Percentiles rank a stretch among this genome's conserved stretches.
These are phyloP conservation scores for Hyphopichia fennica DNA, from an alignment of 1,139 yeast genomes.

Conservation along the genomic window DNA sequence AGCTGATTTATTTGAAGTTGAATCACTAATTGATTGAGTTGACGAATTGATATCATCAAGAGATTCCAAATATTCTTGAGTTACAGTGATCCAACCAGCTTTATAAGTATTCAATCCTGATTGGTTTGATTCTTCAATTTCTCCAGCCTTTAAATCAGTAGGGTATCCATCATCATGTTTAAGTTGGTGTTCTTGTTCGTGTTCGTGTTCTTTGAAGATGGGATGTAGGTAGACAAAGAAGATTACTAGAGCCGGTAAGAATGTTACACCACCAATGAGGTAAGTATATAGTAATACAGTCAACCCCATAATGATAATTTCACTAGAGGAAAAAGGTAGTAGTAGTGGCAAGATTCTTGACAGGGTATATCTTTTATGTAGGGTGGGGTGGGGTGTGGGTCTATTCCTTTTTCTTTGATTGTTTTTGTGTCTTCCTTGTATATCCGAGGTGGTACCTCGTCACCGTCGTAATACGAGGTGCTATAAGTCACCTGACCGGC, in stretches of 20 bases:
- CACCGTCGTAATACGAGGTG: too few species aligned
- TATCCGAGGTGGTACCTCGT: too few species aligned
- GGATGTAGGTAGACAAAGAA: conserved; percentile 39
- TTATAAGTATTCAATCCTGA: conserved; percentile 66
- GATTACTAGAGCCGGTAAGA: conserved; percentile 57
- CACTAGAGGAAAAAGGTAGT: not conserved
- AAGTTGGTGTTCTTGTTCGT: conserved; percentile 7
- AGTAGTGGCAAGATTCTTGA: not conserved
- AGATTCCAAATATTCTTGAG: conserved; percentile 67
- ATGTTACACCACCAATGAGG: conserved; percentile 76
- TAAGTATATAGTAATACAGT: conserved; percentile 35
- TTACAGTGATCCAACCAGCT: conserved; percentile 82
- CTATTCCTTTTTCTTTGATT: too few species aligned
- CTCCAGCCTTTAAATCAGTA: conserved; percentile 56
- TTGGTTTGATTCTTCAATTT: conserved; percentile 55
- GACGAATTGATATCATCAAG: conserved; percentile 33
- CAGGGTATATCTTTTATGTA: not conserved
- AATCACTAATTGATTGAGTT: conserved; percentile 37
- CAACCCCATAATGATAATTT: conserved; percentile 16
- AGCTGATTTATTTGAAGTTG: conserved; percentile 51
- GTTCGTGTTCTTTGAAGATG: conserved; percentile 12
- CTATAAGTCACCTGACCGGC: too few species aligned
- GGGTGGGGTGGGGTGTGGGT: too few species aligned
- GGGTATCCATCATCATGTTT: conserved; percentile 19
- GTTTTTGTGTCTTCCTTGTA: too few species aligned